Base-by-base conservation (phyloP, 306 rosid genomes). In the Myrica gale region DNA sequence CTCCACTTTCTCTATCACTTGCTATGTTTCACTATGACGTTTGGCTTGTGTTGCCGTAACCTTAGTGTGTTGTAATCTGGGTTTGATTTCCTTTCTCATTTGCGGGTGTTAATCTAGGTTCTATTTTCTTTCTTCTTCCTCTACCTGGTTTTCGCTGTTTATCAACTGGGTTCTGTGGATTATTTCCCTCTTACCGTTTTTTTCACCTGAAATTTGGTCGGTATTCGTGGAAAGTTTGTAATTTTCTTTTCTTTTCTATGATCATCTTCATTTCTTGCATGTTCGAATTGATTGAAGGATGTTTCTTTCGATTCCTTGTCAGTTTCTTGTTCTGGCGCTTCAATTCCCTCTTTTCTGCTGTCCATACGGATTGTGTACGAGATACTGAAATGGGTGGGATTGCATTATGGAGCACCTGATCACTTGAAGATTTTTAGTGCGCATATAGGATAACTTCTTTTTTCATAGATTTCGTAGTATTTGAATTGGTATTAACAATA, bases 51-150 rank as follows among this genome's bases (percentile, higher is more conserved):
- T 56, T 55, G 39, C 7, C 62, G 21, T 17, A 51, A 57, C 62
- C 48, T 53, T 72, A 73, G 52, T 71, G 52, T 74, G 69, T 9
- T 69, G 72, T 83, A 62, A 77, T 77, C 47, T 79, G 78, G 60
- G 84, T 75, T 46, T 44, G 54, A 72, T 48, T 43, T 81, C 37
- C 9, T 73, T 58, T 39, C 45, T 68, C 45, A 41, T 78, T 76
- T 79, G 7, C 37, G 37, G 37, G 37, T 32, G 37, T 74, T 83
- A 62, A 77, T 77, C 47, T 79, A 76, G 60, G 84, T 75, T 46
- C 44, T 61, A 72, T 48, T 43, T 79, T 47, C 9, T 73, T 58
- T 43, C 45, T 68, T 50, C 41, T 78, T 76, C 78, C 11, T 21
- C 65, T 21, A 39, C 42, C 5, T 48, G 6, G 11, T 37, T 23